Conservation (phyloP, 768 basidiomycete genomes). For the Artomyces pyxidatus region DNA sequence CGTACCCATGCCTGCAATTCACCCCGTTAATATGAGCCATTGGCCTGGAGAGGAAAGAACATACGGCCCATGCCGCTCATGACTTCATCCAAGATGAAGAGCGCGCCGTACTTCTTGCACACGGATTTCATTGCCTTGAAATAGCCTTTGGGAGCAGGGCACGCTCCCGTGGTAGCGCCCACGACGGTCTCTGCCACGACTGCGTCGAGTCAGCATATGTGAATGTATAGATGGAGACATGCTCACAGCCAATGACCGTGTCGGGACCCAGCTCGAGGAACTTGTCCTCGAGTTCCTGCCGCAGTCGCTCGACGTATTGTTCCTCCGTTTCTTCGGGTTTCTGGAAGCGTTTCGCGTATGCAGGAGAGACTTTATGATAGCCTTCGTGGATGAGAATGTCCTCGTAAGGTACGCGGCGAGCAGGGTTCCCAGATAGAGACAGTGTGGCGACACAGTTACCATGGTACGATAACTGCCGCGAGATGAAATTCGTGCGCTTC, state of each 20-base stretch:
- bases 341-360: conserved; percentile 77
- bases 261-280: conserved; percentile 76
- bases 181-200: conserved; percentile 84
- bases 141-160: conserved; percentile 76
- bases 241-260: conserved; percentile 75
- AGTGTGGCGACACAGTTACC: conserved; percentile 75
- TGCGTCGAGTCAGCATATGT: conserved; percentile 20
- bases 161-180: conserved; percentile 74
- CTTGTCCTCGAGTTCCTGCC: conserved; percentile 78
- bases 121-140: conserved; percentile 80
- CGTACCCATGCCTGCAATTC: conserved; percentile 69
- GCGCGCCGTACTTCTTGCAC: conserved; percentile 59
- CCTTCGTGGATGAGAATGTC: conserved; percentile 52
- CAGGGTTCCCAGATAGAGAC: conserved; percentile 58
- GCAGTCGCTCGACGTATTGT: conserved; percentile 69
- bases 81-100: conserved; percentile 87
- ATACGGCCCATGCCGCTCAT: conserved; percentile 89
- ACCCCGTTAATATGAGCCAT: neutral
- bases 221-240: conserved; percentile 3
- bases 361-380: conserved; percentile 85
- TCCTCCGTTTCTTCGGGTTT: conserved; percentile 61
- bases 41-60: conserved; percentile 21
- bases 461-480: conserved; percentile 71
- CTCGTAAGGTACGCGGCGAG: conserved; percentile 60
- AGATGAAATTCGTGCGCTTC: conserved; percentile 72